These are phyloP conservation scores for Liquidambar formosana DNA, from an alignment of 164 flowering plant genomes.

Conservation along the genomic window DNA sequence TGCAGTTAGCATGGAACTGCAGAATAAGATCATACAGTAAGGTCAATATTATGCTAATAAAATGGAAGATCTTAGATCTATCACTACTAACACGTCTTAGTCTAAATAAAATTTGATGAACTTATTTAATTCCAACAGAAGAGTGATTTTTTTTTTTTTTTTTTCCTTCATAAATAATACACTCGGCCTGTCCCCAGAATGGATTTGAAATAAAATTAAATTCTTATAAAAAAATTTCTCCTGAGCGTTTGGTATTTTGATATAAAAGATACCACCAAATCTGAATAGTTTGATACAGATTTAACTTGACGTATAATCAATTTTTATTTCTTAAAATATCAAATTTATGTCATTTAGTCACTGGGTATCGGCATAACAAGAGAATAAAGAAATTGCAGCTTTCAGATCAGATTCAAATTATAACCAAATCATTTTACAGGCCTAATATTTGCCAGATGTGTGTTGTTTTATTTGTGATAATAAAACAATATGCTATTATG, in stretches of 20 bases:
- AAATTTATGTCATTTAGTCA: too few relatives aligned
- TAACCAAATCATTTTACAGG: background rate
- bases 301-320: background rate
- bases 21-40: background rate
- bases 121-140: background rate
- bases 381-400: background rate
- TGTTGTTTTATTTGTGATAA: background rate
- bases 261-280: background rate
- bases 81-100: background rate
- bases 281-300: background rate
- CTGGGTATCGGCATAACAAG: too few relatives aligned
- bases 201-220: too few relatives aligned
- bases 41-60: background rate
- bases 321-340: too few relatives aligned
- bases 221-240: too few relatives aligned
- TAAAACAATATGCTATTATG: background rate
- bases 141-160: too few relatives aligned
- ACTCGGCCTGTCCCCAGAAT: too few relatives aligned
- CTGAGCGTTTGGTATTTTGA: background rate
- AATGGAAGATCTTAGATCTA: background rate
- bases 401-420: background rate
- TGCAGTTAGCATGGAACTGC: slow-evolving; percentile 48
- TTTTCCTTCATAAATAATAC: too few relatives aligned
- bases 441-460: background rate
- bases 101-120: background rate